Evolutionary conservation across 768 basidiomycete genomes (phyloP).

Genomic region (Rhodotorula babjevae): DNA sequence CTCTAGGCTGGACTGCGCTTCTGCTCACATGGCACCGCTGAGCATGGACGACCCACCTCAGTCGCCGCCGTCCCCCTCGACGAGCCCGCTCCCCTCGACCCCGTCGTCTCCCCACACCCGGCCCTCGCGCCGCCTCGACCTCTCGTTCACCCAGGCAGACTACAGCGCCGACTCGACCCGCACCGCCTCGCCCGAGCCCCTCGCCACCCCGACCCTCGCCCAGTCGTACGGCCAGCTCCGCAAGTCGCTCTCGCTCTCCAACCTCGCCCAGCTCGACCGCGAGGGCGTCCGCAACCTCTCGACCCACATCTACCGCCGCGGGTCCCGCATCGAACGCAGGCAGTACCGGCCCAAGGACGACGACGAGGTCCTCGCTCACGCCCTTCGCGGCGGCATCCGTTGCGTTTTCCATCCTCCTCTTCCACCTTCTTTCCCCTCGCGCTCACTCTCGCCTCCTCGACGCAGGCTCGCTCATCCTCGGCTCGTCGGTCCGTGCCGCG

Average conservation of each 20-base stretch:
- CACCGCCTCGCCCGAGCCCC: slow-evolving; percentile 20
- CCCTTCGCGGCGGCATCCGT: slow-evolving; percentile 66
- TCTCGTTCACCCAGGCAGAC: background rate
- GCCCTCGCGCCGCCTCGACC: background rate
- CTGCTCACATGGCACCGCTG: background rate
- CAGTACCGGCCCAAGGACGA: slow-evolving; percentile 60
- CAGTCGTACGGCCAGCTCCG: slow-evolving; percentile 32
- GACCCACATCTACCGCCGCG: slow-evolving; percentile 65
- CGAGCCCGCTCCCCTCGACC: background rate
- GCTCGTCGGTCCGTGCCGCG: slow-evolving; percentile 73
- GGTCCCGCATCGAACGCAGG: slow-evolving; percentile 68
- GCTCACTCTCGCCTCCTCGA: too few species aligned
- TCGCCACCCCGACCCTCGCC: slow-evolving; percentile 37
- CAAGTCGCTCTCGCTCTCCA: slow-evolving; percentile 62
- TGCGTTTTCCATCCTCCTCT: too few species aligned
- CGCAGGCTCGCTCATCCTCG: slow-evolving; percentile 72
- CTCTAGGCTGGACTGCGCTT: too few species aligned
- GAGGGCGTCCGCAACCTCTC: slow-evolving; percentile 58
- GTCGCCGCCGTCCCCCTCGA: too few species aligned
- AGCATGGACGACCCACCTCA: background rate
- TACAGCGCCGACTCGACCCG: background rate
- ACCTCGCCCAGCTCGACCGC: slow-evolving; percentile 73
- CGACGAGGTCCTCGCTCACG: slow-evolving; percentile 66
- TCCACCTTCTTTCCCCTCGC: background rate
- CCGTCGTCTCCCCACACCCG: background rate